These are phyloP conservation scores for Mycena capillaripes DNA, from an alignment of 768 basidiomycete species.

Conservation along the genomic window DNA sequence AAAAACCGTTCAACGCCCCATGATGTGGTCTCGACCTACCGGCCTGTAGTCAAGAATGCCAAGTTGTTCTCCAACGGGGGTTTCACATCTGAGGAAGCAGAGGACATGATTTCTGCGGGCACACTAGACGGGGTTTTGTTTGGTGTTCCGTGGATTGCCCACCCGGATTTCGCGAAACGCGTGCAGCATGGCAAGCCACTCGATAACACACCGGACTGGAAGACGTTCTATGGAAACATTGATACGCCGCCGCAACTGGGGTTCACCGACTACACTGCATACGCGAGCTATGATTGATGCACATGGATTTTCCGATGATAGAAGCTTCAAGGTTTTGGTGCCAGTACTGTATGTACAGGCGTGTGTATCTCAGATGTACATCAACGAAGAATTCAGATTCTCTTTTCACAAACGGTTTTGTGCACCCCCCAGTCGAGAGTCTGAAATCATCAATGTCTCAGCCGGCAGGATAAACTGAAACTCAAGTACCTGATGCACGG, in stretches of 20 bases:
- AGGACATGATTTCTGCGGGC: conserved; percentile 47
- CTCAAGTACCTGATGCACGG: conserved; percentile 3
- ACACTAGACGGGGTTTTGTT: conserved; percentile 55
- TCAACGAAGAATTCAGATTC: not conserved
- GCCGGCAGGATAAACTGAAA: not conserved
- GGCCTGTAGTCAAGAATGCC: conserved; percentile 46
- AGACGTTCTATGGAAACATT: not conserved
- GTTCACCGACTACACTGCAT: conserved; percentile 10
- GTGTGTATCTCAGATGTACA: too few species aligned
- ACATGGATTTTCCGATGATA: too few species aligned
- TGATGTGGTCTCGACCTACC: conserved; percentile 44
- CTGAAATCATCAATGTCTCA: not conserved
- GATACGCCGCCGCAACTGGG: not conserved
- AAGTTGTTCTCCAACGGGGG: conserved; percentile 54
- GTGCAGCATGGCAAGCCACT: conserved; percentile 48
- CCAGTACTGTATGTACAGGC: too few species aligned
- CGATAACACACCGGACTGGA: conserved; percentile 44
- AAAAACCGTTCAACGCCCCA: not conserved
- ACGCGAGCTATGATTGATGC: not conserved
- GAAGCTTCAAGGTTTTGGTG: too few species aligned
- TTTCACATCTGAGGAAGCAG: conserved; percentile 53
- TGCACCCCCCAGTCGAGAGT: not conserved
- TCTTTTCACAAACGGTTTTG: conserved; percentile 17
- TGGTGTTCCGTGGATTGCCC: conserved; percentile 53
- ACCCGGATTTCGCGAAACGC: conserved; percentile 57